These are phyloP conservation scores for Pseudodiploospora longispora DNA, from an alignment of 2,329 filamentous ascomycete species.

Conservation along the genomic window DNA sequence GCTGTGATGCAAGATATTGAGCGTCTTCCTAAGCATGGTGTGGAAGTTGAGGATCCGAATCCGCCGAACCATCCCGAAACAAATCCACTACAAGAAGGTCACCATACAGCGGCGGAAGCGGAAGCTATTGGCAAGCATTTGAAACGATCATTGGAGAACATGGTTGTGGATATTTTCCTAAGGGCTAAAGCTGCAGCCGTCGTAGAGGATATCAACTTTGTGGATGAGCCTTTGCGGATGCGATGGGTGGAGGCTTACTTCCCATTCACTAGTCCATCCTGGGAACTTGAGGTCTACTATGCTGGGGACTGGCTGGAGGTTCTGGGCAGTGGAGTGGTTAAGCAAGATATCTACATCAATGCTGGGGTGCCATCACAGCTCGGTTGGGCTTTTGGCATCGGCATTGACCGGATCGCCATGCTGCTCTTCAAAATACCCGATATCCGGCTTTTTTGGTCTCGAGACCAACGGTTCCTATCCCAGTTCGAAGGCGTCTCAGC, in stretches of 20 bases:
- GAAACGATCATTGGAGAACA: conserved; percentile 79
- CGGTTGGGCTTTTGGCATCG: conserved; percentile 94
- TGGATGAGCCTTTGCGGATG: conserved; percentile 68
- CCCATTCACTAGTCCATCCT: conserved; percentile 90
- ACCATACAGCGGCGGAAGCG: conserved; percentile 68
- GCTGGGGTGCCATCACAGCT: conserved; percentile 67
- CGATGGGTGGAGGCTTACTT: conserved; percentile 98
- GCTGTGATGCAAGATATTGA: conserved; percentile 64
- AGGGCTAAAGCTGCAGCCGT: conserved; percentile 61
- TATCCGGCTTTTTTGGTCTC: conserved; percentile 93
- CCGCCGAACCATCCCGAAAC: conserved; percentile 67
- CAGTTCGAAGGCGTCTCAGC: conserved; percentile 66
- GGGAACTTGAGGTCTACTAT: conserved; percentile 95
- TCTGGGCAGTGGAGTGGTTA: conserved; percentile 83
- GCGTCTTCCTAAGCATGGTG: conserved; percentile 61
- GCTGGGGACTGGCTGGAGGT: conserved; percentile 93
- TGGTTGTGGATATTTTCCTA: conserved; percentile 84
- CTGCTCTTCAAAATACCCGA: conserved; percentile 92
- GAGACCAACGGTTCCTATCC: conserved; percentile 72
- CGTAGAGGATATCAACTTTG: conserved; percentile 38
- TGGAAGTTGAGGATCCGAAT: conserved; percentile 77
- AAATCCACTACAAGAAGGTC: conserved; percentile 70
- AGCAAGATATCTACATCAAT: conserved; percentile 71
- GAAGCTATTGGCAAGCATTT: conserved; percentile 78
- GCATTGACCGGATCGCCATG: conserved; percentile 94